phyloP scores from a whole-genome alignment of 805 yeast genomes.

The Wickerhamomyces alni region DNA sequence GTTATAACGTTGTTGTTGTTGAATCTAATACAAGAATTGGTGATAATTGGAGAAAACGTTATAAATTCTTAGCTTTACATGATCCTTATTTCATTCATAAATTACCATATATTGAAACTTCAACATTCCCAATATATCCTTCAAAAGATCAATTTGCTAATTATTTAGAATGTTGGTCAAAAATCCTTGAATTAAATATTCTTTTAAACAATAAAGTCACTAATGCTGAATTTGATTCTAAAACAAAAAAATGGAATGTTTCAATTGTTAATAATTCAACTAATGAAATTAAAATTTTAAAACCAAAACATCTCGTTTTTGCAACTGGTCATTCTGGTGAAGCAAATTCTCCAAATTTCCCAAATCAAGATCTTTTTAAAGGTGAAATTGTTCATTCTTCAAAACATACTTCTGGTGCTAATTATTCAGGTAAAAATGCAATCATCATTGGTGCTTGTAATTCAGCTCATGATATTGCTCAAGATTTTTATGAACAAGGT shows the following conservation, averaged over 20 bases:
- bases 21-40: conserved; percentile 34
- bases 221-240: conserved; percentile 27
- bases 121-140: conserved; percentile 35
- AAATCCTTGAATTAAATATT: conserved; percentile 33
- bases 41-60: conserved; percentile 42
- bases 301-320: conserved; percentile 34
- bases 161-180: conserved; percentile 37
- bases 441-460: conserved; percentile 41
- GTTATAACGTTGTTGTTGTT: conserved; percentile 33
- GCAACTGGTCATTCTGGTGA: conserved; percentile 43
- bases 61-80: conserved; percentile 38
- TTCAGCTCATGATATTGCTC: conserved; percentile 41
- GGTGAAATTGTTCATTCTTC: conserved; percentile 38
- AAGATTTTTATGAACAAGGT: conserved; percentile 40
- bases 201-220: conserved; percentile 29
- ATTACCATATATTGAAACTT: conserved; percentile 34
- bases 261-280: conserved; percentile 25
- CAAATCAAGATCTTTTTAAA: conserved; percentile 30
- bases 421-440: conserved; percentile 35
- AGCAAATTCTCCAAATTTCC: conserved; percentile 36
- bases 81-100: conserved; percentile 41
- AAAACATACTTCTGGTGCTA: conserved; percentile 33
- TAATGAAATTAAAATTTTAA: conserved; percentile 17
- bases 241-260: conserved; percentile 28
- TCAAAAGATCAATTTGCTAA: conserved; percentile 40